Base-by-base conservation (phyloP, 495 filamentous ascomycete genomes). In the Lentithecium fluviatile region DNA sequence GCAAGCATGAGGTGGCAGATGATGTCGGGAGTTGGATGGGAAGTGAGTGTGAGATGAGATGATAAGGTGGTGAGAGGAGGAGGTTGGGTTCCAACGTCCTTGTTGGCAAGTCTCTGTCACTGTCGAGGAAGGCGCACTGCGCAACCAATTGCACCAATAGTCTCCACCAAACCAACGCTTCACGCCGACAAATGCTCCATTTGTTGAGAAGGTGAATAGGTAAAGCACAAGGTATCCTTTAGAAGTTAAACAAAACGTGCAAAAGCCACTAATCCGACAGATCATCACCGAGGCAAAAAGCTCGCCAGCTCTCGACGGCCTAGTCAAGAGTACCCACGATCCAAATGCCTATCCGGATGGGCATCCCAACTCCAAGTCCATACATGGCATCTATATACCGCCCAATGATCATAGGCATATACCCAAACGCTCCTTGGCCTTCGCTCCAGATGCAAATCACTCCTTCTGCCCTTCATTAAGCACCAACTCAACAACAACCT, bases 391-490 rank as follows among this genome's bases (percentile, higher is more conserved):
- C 19, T n/a, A 15, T 13, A n/a, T 43, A n/a, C 15, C 19, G 40
- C 40, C 40, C 40, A 15, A 15, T 43, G 15, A 45, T 8, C 24
- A 17, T 34, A n/a, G 8, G 24, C 23, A 15, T 43, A n/a, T 43
- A 43, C 40, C n/a, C 40, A 43, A 43, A 15, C 40, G 40, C 40
- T 15, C 40, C 40, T 43, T 43, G 13, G 15, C 10, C 10, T 32
- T 4, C 4, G 29, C 29, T 32, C 4, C 21, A 11, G 45, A 29
- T 24, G 21, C 50, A 45, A 20, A 48, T 40, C 50, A 88, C 74
- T 97, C 92, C 72, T 83, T 87, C 72, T 91, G 87, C n/a, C 90
- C 91, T 70, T 95, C 90, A 73, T 98, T 98, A 62, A 97, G 80
- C 67, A 96, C 73, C 81, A 98, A 80, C 74, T 97, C 95, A 62